Evolutionary conservation across 2,329 filamentous ascomycete species (phyloP), one percentile per base, ranked within the genome.

Genomic region (Albifimbria verrucaria): DNA sequence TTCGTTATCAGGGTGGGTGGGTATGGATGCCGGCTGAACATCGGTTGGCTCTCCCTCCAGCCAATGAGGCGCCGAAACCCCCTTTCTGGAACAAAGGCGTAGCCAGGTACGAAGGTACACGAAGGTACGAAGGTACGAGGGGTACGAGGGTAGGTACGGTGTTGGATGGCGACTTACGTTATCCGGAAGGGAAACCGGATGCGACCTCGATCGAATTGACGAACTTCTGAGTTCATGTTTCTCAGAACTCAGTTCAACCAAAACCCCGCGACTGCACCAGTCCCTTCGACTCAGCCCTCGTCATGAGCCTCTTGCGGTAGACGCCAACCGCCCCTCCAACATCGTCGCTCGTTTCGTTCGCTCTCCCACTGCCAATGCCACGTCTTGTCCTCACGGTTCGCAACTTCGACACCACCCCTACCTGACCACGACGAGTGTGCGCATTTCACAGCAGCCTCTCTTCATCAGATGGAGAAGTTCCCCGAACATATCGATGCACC

Each of bases 391-490:
- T 12, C 12, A 39, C 18, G 12, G 18, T 39, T 15, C 32, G 32
- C 32, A 39, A 12, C 42, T 44, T 44, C 42, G 18, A 44, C 48
- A 36, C 28, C 24, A 28, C 46, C 46, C 25, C 26, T 12, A 45
- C 25, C 46, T 7, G 22, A 22, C 20, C 18, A 5, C 15, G 11
- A 20, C 21, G 39, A 5, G 21, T 24, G 23, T 24, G 4, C 28
- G 26, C 26, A 36, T 7, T 22, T n/a, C 21, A 49, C n/a, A 28
- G 48, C 49, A 11, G 10, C 23, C 9, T 43, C 46, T 45, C 3
- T 50, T 32, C 39, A 49, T 52, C 51, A 50, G 47, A 80, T 81
- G 68, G 81, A 84, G 66, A 82, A 82, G 66, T 85, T 84, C 57
- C 81, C 81, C 58, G 81, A 84, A 57, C 70, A 74, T 53, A 70